These are phyloP conservation scores for Camillea tinctor DNA, from an alignment of 2,329 filamentous ascomycete species.

Conservation along the genomic window DNA sequence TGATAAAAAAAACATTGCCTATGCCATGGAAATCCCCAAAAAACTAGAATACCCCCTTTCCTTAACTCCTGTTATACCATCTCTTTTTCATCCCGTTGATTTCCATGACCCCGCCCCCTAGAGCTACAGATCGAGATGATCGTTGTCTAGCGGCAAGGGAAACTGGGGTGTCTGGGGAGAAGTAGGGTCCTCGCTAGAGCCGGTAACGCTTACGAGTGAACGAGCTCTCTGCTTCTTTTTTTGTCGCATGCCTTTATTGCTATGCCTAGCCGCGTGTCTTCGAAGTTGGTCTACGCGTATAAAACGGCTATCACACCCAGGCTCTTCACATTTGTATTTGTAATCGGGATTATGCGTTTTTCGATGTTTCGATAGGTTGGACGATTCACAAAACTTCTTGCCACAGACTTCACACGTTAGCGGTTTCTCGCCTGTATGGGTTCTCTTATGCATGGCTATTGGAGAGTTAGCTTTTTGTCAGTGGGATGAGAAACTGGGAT, in stretches of 20 bases:
- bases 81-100: neutral
- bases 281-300: slow-evolving; percentile 60
- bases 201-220: neutral
- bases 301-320: slow-evolving; percentile 56
- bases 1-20: too few species aligned
- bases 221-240: slow-evolving; percentile 19
- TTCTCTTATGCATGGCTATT: slow-evolving; percentile 64
- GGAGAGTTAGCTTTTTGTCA: slow-evolving; percentile 12
- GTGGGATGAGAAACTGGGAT: neutral
- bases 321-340: slow-evolving; percentile 45
- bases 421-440: slow-evolving; percentile 65
- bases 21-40: neutral
- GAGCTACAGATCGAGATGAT: neutral
- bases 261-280: slow-evolving; percentile 30
- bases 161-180: slow-evolving; percentile 6
- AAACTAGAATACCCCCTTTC: neutral
- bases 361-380: slow-evolving; percentile 64
- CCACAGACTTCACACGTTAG: slow-evolving; percentile 57
- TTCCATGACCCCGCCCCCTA: neutral
- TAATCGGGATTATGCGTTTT: slow-evolving; percentile 58
- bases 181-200: slow-evolving; percentile 1
- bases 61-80: neutral
- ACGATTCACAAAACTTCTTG: slow-evolving; percentile 62
- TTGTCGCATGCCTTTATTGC: slow-evolving; percentile 40
- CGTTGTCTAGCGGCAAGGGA: neutral